These are phyloP conservation scores for Ramalina intermedia DNA, from an alignment of 495 filamentous ascomycete species.

Conservation along the genomic window DNA sequence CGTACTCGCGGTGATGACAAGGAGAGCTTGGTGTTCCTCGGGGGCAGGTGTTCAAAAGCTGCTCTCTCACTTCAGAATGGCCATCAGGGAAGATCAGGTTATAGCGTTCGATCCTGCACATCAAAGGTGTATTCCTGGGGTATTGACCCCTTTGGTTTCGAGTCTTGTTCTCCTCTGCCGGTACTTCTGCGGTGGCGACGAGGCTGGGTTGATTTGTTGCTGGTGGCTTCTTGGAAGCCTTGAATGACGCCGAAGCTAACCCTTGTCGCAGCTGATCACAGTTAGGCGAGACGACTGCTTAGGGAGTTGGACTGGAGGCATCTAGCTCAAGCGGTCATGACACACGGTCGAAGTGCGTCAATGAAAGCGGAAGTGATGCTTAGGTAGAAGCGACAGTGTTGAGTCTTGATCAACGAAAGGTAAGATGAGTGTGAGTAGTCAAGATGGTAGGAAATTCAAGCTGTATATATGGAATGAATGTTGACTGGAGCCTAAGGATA, in stretches of 20 bases:
- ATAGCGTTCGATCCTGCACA: conserved; percentile 13
- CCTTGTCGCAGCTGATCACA: neutral
- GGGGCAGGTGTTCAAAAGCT: conserved; percentile 2
- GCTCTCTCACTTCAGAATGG: conserved; percentile 3
- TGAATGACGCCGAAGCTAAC: neutral
- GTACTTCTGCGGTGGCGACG: neutral
- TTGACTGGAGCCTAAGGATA: too few relatives aligned
- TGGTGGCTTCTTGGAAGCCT: neutral
- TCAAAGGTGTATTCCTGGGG: conserved; percentile 1
- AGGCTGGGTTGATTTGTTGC: neutral
- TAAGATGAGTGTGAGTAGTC: too few relatives aligned
- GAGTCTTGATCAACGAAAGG: too few relatives aligned
- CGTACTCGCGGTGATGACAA: neutral
- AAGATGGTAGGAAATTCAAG: neutral
- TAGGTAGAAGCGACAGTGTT: too few relatives aligned
- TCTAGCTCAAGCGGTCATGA: conserved; percentile 9
- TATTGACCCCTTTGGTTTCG: neutral
- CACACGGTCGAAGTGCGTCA: neutral
- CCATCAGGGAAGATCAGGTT: conserved; percentile 8
- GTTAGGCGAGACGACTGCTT: conserved; percentile 5
- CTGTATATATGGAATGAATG: too few relatives aligned
- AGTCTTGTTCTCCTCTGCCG: neutral
- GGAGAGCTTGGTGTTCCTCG: conserved; percentile 6
- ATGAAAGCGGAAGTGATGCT: too few relatives aligned
- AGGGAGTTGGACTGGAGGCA: conserved; percentile 3